A percentile compares a stretch with the other conserved stretches of the same genome.
Conservation (phyloP, 768 basidiomycete genomes). For the Phlebiopsis flavidoalba region DNA sequence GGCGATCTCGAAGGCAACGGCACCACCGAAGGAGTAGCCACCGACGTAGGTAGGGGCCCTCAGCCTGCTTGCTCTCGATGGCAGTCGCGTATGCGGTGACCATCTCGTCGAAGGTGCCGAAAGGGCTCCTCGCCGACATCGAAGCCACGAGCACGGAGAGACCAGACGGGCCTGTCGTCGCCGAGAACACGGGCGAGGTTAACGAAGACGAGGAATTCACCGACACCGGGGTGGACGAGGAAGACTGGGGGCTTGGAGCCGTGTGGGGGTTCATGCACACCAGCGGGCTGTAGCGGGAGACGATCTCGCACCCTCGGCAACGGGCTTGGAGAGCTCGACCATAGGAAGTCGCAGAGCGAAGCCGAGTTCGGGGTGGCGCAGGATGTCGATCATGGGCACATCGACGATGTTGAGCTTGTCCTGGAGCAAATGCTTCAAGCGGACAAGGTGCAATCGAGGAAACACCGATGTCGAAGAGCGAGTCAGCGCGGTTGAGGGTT, state of each 20-base stretch:
- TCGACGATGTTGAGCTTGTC: background rate
- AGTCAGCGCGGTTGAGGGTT: background rate
- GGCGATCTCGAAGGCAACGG: slow-evolving; percentile 38
- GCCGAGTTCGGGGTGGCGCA: slow-evolving; percentile 4
- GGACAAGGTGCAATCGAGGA: slow-evolving; percentile 7
- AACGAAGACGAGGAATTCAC: slow-evolving; percentile 36
- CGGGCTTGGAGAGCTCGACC: background rate
- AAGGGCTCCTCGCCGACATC: slow-evolving; percentile 32
- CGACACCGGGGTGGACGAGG: slow-evolving; percentile 40
- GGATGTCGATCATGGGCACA: slow-evolving; percentile 5
- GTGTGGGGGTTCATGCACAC: slow-evolving; percentile 31
- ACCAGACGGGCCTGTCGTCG: slow-evolving; percentile 39
- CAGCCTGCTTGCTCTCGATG: slow-evolving; percentile 29
- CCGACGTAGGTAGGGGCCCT: slow-evolving; percentile 38
- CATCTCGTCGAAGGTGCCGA: slow-evolving; percentile 35
- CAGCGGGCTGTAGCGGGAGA: slow-evolving; percentile 33
- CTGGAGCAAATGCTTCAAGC: slow-evolving; percentile 6
- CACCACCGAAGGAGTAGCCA: slow-evolving; percentile 42
- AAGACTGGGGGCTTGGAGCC: slow-evolving; percentile 39
- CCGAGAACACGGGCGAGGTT: slow-evolving; percentile 36
- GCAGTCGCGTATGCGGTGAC: slow-evolving; percentile 31
- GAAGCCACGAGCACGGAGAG: slow-evolving; percentile 40
- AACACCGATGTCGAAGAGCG: slow-evolving; percentile 3
- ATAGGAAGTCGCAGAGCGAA: background rate
- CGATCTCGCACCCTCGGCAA: background rate